Evolutionary conservation across 208 protist genomes (phyloP).

Genomic region (Dictyostelium gargantuum): DNA sequence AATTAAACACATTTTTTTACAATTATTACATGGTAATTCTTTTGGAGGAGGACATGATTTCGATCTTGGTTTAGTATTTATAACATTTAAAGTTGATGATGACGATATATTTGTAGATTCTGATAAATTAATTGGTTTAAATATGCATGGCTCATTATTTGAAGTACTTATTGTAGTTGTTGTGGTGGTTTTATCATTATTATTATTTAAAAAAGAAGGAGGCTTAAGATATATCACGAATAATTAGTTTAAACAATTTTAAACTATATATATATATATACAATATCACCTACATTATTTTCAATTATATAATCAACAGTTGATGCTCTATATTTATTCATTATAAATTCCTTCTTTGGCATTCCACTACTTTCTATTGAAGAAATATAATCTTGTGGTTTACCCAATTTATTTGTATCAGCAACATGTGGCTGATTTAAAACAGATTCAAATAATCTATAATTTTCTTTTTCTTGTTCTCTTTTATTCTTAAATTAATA

Average conservation of each 20-base stretch:
- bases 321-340: conserved; percentile 44
- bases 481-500: too few relatives aligned
- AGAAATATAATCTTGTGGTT: conserved; percentile 36
- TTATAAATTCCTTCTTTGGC: conserved; percentile 24
- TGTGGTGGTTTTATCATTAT: background rate
- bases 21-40: conserved; percentile 28
- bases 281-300: conserved; percentile 29
- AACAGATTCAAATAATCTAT: background rate
- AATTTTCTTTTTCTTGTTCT: background rate
- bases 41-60: conserved; percentile 16
- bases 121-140: too few relatives aligned
- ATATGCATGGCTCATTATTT: too few relatives aligned
- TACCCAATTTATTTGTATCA: background rate
- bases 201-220: background rate
- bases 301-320: conserved; percentile 7
- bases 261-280: background rate
- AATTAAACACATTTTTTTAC: background rate
- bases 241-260: background rate
- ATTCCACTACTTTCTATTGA: conserved; percentile 20
- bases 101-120: background rate
- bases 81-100: background rate
- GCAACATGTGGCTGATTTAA: background rate
- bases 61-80: conserved; percentile 29
- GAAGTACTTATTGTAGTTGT: background rate
- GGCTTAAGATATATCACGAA: background rate